Evolutionary conservation across 352 stramenopile species (phyloP).

Genomic region (Peronospora destructor): DNA sequence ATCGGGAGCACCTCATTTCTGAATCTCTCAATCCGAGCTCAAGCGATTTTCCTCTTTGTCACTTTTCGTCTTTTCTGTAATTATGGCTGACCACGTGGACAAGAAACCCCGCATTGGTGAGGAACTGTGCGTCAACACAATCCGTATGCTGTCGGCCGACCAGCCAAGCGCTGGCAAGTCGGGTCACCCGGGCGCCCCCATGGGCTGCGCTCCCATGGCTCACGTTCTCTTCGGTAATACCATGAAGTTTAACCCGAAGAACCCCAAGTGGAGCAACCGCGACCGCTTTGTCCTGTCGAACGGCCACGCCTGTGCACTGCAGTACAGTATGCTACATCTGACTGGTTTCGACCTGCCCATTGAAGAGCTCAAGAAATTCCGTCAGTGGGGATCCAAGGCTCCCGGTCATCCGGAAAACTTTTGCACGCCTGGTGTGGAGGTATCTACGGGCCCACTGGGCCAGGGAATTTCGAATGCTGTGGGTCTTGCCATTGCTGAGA

Average conservation of each 20-base stretch:
- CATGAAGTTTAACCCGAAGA: slow-evolving; percentile 86
- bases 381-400: slow-evolving; percentile 92
- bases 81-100: slow-evolving; percentile 71
- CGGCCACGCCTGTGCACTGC: slow-evolving; percentile 96
- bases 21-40: slow-evolving; percentile 30
- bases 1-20: slow-evolving; percentile 32
- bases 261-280: slow-evolving; percentile 89
- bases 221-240: slow-evolving; percentile 93
- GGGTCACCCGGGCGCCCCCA: slow-evolving; percentile 95
- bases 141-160: slow-evolving; percentile 95
- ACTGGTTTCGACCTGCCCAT: slow-evolving; percentile 92
- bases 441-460: slow-evolving; percentile 96
- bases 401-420: slow-evolving; percentile 98
- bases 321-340: slow-evolving; percentile 99
- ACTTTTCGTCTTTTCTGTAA: slow-evolving; percentile 7
- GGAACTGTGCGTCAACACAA: slow-evolving; percentile 95
- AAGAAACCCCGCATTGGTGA: slow-evolving; percentile 77
- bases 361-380: slow-evolving; percentile 97
- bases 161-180: slow-evolving; percentile 96
- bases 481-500: slow-evolving; percentile 94
- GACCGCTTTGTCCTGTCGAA: slow-evolving; percentile 99
- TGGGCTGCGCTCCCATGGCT: slow-evolving; percentile 98
- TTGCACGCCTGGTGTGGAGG: slow-evolving; percentile 90
- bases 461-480: slow-evolving; percentile 98
- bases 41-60: slow-evolving; percentile 20